Conservation (phyloP, 495 filamentous ascomycete species). For the Venustampulla echinocandica region DNA sequence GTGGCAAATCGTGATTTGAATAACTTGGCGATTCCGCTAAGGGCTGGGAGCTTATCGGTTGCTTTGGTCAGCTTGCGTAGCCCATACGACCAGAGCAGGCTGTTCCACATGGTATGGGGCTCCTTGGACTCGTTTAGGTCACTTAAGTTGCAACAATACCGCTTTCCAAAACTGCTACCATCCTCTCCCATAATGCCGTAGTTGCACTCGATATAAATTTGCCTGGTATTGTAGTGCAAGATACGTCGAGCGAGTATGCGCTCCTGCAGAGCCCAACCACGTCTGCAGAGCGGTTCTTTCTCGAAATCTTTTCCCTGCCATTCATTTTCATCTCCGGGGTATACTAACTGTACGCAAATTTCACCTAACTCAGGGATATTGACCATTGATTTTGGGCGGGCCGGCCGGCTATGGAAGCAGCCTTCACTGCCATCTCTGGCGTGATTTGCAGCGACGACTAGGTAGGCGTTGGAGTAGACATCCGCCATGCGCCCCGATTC, state of each 20-base stretch:
- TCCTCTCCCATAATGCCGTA: constrained; percentile 19
- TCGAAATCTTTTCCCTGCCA: neutral
- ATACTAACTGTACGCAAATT: constrained; percentile 2
- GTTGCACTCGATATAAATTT: constrained; percentile 5
- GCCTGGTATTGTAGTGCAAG: constrained; percentile 27
- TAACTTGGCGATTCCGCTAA: constrained; percentile 21
- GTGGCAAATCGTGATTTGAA: constrained; percentile 14
- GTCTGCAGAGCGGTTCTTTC: constrained; percentile 6
- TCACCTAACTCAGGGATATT: constrained; percentile 5
- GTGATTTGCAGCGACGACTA: constrained; percentile 2
- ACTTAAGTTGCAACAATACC: constrained; percentile 6
- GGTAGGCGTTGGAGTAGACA: constrained; percentile 8
- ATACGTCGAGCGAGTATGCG: constrained; percentile 30
- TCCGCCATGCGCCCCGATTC: constrained; percentile 8
- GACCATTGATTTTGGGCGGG: constrained; percentile 2
- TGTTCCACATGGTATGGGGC: constrained; percentile 6
- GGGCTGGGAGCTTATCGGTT: constrained; percentile 24
- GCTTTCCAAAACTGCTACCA: constrained; percentile 2
- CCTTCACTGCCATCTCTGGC: constrained; percentile 8
- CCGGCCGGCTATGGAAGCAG: constrained; percentile 2
- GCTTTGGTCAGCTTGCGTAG: constrained; percentile 17
- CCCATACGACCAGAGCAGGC: constrained; percentile 3
- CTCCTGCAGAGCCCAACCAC: constrained; percentile 38
- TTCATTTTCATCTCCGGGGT: constrained; percentile 4
- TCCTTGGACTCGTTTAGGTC: constrained; percentile 2